These are phyloP conservation scores for Podospora tetraspora DNA, from an alignment of 495 filamentous ascomycete genomes.

Conservation along the genomic window DNA sequence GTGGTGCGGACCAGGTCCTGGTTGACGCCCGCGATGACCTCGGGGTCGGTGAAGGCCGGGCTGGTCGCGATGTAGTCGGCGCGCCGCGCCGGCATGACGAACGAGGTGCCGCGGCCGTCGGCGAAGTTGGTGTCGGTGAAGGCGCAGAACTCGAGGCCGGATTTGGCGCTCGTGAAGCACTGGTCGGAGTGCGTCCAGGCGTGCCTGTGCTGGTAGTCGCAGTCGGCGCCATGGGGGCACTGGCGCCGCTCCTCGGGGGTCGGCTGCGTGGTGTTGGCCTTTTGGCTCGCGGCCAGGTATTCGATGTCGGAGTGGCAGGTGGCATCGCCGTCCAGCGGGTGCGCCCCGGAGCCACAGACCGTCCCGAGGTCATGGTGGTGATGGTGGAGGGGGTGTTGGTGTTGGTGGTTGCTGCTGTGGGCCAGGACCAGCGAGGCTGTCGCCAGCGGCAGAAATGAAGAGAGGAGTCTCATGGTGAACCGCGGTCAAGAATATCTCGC, in stretches of 20 bases:
- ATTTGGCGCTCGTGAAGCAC: slow-evolving; percentile 20
- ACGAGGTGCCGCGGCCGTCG: slow-evolving; percentile 28
- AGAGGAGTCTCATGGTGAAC: background rate
- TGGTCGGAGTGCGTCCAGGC: slow-evolving; percentile 27
- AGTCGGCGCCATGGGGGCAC: slow-evolving; percentile 16
- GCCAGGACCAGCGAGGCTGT: background rate
- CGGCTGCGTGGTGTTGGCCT: background rate
- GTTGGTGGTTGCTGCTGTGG: slow-evolving; percentile 1
- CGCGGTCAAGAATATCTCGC: slow-evolving; percentile 8
- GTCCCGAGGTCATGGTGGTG: slow-evolving; percentile 1
- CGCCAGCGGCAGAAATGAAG: background rate
- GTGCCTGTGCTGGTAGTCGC: slow-evolving; percentile 12
- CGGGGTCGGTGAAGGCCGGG: slow-evolving; percentile 24
- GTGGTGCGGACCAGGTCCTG: slow-evolving; percentile 18
- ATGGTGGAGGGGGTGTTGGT: slow-evolving; percentile 6
- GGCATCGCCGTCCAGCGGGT: slow-evolving; percentile 3
- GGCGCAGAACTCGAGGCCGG: slow-evolving; percentile 24
- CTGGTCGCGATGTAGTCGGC: slow-evolving; percentile 22
- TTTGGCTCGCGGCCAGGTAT: slow-evolving; percentile 4
- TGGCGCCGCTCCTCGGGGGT: background rate
- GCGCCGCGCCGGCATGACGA: slow-evolving; percentile 25
- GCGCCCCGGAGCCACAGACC: slow-evolving; percentile 9
- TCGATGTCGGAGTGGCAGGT: slow-evolving; percentile 5
- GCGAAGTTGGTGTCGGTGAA: slow-evolving; percentile 31
- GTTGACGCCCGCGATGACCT: slow-evolving; percentile 20